Evolutionary conservation across 1,139 yeast species (phyloP).

Genomic region (Debaryomyces sp.): DNA sequence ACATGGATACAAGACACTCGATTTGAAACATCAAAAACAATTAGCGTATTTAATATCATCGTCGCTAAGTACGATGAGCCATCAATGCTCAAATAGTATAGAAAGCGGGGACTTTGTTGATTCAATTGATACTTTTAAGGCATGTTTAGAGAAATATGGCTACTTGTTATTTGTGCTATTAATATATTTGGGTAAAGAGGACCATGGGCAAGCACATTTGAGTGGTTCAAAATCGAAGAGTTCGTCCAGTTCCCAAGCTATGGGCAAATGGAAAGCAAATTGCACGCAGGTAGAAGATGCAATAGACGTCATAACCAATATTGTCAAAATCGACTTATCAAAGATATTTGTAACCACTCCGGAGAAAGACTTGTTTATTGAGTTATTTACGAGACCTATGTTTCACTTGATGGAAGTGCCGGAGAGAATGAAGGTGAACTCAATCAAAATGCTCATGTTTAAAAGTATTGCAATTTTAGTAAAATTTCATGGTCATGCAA

Average conservation of each 20-base stretch:
- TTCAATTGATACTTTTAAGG: slow-evolving; percentile 49
- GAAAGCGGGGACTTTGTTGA: slow-evolving; percentile 60
- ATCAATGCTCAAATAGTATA: slow-evolving; percentile 27
- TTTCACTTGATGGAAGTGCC: slow-evolving; percentile 78
- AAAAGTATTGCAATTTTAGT: slow-evolving; percentile 69
- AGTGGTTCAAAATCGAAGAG: slow-evolving; percentile 36
- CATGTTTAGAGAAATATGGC: slow-evolving; percentile 63
- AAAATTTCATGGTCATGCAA: slow-evolving; percentile 71
- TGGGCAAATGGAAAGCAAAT: slow-evolving; percentile 52
- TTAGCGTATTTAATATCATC: slow-evolving; percentile 58
- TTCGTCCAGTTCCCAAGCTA: slow-evolving; percentile 35
- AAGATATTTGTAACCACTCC: slow-evolving; percentile 79
- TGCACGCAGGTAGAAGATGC: slow-evolving; percentile 57
- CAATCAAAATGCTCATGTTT: slow-evolving; percentile 61
- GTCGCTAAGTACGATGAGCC: slow-evolving; percentile 44
- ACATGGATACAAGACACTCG: slow-evolving; percentile 45
- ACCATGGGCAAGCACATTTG: slow-evolving; percentile 30
- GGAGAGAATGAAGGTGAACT: slow-evolving; percentile 61
- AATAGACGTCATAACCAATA: slow-evolving; percentile 47
- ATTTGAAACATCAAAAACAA: slow-evolving; percentile 53
- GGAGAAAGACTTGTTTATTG: slow-evolving; percentile 71
- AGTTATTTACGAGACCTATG: slow-evolving; percentile 74
- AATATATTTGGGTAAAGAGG: slow-evolving; percentile 56
- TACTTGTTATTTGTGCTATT: slow-evolving; percentile 62
- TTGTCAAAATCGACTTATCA: slow-evolving; percentile 56